Conservation (phyloP, 2,329 filamentous ascomycete species). For the Clarireedia homoeocarpa region DNA sequence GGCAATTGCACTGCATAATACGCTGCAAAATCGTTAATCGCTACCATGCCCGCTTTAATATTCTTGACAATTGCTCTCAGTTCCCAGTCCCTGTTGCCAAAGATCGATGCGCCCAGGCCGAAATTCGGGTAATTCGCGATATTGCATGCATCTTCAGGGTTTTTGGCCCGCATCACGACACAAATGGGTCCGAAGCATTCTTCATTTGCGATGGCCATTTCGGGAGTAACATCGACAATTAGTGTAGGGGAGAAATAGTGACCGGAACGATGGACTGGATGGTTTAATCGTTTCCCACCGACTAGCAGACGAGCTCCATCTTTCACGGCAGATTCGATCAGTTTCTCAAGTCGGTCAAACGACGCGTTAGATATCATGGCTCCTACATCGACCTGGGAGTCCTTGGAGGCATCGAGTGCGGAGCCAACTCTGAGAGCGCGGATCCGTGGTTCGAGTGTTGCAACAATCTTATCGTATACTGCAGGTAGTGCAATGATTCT, state of each 20-base stretch:
- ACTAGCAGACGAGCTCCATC: conserved; percentile 74
- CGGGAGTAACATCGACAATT: conserved; percentile 76
- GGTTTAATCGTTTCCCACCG: conserved; percentile 64
- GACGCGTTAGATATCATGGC: conserved; percentile 76
- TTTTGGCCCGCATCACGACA: conserved; percentile 68
- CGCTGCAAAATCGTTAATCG: conserved; percentile 89
- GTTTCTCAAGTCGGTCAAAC: conserved; percentile 67
- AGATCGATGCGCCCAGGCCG: conserved; percentile 82
- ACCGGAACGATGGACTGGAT: conserved; percentile 67
- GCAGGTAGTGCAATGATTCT: conserved; percentile 73
- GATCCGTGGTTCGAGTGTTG: conserved; percentile 66
- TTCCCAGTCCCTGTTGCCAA: conserved; percentile 59
- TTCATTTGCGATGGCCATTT: conserved; percentile 80
- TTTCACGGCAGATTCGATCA: conserved; percentile 70
- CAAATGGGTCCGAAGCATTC: conserved; percentile 94
- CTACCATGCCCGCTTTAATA: conserved; percentile 80
- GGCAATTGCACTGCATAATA: conserved; percentile 93
- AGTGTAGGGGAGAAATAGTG: conserved; percentile 93
- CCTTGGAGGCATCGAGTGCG: conserved; percentile 42
- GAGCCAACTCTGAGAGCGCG: conserved; percentile 68
- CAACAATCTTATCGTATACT: conserved; percentile 68
- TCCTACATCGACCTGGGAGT: conserved; percentile 65
- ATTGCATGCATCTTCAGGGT: conserved; percentile 54
- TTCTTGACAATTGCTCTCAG: conserved; percentile 57
- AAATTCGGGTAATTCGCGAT: conserved; percentile 81